These are phyloP conservation scores for sweet orange (Citrus sinensis) DNA, from an alignment of 345 rosid genomes.

Conservation along the genomic window DVS_A1.0 CM039162.1:25904001-25904500, in stretches of 20 bases:
- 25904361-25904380: too few species aligned
- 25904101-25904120: too few species aligned
- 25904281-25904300: neutral
- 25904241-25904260: neutral
- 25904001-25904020: too few species aligned
- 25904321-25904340: neutral
- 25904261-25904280: neutral
- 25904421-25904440: neutral
- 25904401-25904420: neutral
- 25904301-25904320: neutral
- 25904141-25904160: too few species aligned
- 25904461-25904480: conserved; percentile 56
- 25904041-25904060: too few species aligned
- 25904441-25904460: neutral
- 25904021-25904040: too few species aligned
- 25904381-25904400: neutral
- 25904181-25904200: neutral
- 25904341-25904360: neutral
- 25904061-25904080: too few species aligned
- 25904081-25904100: too few species aligned
- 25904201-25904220: neutral
- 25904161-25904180: too few species aligned
- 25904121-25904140: too few species aligned
- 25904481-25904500: conserved; percentile 93
- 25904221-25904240: neutral